Evolutionary conservation across 768 basidiomycete genomes (phyloP).

Genomic region (Termitomyces sp.): DNA sequence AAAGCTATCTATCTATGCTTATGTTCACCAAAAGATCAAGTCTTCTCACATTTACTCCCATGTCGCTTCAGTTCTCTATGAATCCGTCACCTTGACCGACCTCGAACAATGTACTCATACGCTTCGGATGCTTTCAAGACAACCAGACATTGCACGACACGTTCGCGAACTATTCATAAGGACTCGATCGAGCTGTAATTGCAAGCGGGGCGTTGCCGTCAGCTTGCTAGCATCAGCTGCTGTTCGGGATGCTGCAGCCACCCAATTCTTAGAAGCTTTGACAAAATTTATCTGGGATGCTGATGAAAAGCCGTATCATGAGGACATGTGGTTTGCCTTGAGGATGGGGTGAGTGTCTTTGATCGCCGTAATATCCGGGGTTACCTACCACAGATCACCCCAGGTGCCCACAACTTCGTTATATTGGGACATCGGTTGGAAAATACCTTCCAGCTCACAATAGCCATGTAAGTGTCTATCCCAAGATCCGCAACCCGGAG

Average conservation of each 20-base stretch:
- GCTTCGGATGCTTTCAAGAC: constrained; percentile 56
- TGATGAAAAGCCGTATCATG: constrained; percentile 60
- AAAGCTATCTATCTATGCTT: neutral
- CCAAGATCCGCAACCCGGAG: constrained; percentile 1
- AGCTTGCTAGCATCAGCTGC: constrained; percentile 46
- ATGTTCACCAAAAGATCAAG: constrained; percentile 27
- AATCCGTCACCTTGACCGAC: constrained; percentile 49
- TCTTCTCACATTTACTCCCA: constrained; percentile 49
- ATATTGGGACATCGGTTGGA: constrained; percentile 62
- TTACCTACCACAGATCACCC: neutral
- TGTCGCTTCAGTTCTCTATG: constrained; percentile 58
- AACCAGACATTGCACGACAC: constrained; percentile 62
- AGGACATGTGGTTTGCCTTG: constrained; percentile 78
- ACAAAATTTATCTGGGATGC: constrained; percentile 69
- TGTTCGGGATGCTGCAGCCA: constrained; percentile 45
- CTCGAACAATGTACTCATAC: constrained; percentile 60
- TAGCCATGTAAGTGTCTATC: constrained; percentile 54
- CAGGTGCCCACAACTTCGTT: constrained; percentile 66
- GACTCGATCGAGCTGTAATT: constrained; percentile 28
- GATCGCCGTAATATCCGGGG: neutral
- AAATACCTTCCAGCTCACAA: constrained; percentile 49
- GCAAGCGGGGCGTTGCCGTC: constrained; percentile 21
- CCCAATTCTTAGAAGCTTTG: constrained; percentile 57
- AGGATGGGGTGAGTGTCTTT: constrained; percentile 49
- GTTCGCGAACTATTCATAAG: constrained; percentile 55